These are phyloP conservation scores for Andrographis paniculata DNA, from an alignment of 305 asterid species.

Conservation along the genomic window DNA sequence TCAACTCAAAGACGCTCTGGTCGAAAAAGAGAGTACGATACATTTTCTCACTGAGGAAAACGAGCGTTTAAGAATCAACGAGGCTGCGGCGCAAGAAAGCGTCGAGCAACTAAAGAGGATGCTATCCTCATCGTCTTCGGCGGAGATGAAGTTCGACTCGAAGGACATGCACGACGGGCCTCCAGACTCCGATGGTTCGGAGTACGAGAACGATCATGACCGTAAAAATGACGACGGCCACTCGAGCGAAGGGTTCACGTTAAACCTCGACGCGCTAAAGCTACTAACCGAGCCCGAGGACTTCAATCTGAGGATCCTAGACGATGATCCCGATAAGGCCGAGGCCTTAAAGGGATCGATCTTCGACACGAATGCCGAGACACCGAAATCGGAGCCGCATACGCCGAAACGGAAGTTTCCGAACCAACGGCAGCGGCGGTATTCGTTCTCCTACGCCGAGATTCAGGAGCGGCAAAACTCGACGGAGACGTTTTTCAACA, in stretches of 20 bases:
- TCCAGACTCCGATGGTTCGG: constrained; percentile 16
- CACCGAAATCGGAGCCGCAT: constrained; percentile 56
- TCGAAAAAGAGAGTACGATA: constrained; percentile 63
- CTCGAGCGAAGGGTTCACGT: constrained; percentile 32
- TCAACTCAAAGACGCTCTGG: constrained; percentile 47
- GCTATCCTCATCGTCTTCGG: constrained; percentile 36
- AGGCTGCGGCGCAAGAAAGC: constrained; percentile 55
- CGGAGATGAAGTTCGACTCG: constrained; percentile 31
- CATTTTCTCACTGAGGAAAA: constrained; percentile 52
- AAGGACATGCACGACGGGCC: constrained; percentile 24
- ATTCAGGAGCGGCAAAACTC: constrained; percentile 19
- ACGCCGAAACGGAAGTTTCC: constrained; percentile 35
- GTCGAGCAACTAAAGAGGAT: constrained; percentile 51
- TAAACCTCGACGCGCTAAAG: constrained; percentile 43
- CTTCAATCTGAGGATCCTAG: constrained; percentile 15
- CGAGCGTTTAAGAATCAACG: constrained; percentile 54
- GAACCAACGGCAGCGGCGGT: constrained; percentile 18
- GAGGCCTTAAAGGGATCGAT: constrained; percentile 76
- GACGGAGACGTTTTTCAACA: constrained; percentile 22
- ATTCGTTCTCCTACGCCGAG: constrained; percentile 26
- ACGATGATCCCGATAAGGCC: constrained; percentile 54
- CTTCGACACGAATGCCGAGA: constrained; percentile 44
- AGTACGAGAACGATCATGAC: constrained; percentile 2
- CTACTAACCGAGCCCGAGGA: constrained; percentile 30
- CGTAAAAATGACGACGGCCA: constrained; percentile 1